These are phyloP conservation scores for Claviceps citrina DNA, from an alignment of 2,329 filamentous ascomycete species.

Conservation along the genomic window DNA sequence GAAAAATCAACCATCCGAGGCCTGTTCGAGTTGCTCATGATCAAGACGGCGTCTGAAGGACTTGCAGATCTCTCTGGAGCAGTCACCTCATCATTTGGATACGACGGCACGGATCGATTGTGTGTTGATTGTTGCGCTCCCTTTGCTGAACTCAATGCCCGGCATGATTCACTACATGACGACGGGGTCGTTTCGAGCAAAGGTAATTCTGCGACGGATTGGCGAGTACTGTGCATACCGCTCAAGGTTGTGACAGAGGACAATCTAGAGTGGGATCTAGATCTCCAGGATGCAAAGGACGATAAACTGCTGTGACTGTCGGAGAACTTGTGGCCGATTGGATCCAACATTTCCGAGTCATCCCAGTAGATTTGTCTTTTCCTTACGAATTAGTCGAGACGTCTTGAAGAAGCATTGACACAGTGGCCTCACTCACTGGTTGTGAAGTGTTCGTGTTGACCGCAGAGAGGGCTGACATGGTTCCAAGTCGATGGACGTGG, in stretches of 20 bases:
- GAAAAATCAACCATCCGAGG: neutral
- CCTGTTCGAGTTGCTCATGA: slow-evolving; percentile 5
- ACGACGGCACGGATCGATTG: neutral
- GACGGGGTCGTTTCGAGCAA: slow-evolving; percentile 22
- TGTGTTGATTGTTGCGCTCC: neutral
- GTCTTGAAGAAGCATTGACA: neutral
- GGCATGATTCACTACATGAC: slow-evolving; percentile 11
- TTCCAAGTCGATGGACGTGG: slow-evolving; percentile 7
- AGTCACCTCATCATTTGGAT: neutral
- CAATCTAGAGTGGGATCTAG: slow-evolving; percentile 33
- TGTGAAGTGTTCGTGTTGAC: neutral
- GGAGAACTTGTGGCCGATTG: slow-evolving; percentile 21
- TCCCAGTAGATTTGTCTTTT: slow-evolving; percentile 5
- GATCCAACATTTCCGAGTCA: slow-evolving; percentile 2
- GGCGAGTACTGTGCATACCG: slow-evolving; percentile 21
- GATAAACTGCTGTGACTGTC: slow-evolving; percentile 38
- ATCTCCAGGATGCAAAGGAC: slow-evolving; percentile 32
- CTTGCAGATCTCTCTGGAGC: slow-evolving; percentile 6
- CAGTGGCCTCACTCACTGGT: slow-evolving; percentile 2
- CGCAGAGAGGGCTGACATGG: neutral
- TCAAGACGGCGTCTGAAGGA: slow-evolving; percentile 15
- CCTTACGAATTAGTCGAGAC: neutral
- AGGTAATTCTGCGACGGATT: slow-evolving; percentile 22
- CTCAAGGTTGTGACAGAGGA: slow-evolving; percentile 38
- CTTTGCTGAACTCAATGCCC: slow-evolving; percentile 4